Conservation (phyloP, 805 yeast species). For the Saccharomyces mikatae region DNA sequence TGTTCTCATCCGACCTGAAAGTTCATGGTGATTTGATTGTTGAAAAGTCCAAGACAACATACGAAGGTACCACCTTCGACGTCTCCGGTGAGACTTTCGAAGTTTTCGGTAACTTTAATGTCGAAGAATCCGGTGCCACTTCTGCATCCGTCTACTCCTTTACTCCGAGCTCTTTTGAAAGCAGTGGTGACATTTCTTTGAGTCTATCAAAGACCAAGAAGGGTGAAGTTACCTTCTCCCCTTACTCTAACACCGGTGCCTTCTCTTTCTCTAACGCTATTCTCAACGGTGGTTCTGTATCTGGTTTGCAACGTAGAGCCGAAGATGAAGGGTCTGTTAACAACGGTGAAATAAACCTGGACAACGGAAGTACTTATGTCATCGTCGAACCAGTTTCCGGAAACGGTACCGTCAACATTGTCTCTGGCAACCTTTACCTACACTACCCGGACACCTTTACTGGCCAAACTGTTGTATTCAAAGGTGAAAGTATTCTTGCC, state of each 20-base stretch:
- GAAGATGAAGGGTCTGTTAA: not conserved
- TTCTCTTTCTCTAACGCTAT: conserved; percentile 1
- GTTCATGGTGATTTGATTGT: not conserved
- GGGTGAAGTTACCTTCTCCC: not conserved
- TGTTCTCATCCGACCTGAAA: not conserved
- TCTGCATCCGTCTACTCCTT: not conserved
- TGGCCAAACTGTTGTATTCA: conserved; percentile 1
- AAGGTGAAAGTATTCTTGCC: not conserved
- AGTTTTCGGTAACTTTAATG: not conserved
- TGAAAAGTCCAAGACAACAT: not conserved
- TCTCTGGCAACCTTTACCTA: not conserved
- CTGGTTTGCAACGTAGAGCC: not conserved
- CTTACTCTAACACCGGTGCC: conserved; percentile 1
- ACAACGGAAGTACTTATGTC: conserved; percentile 2
- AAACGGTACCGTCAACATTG: not conserved
- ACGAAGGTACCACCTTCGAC: conserved; percentile 2
- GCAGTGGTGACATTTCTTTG: conserved; percentile 1
- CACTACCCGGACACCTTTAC: conserved; percentile 1
- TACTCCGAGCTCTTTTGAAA: conserved; percentile 1
- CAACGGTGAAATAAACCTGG: conserved; percentile 1
- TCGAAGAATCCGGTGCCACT: conserved; percentile 1
- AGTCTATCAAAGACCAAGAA: not conserved
- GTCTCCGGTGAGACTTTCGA: not conserved
- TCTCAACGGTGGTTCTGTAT: not conserved
- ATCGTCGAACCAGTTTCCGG: conserved; percentile 1